Base-by-base conservation (phyloP, 352 stramenopile species). In the Globisporangium abappressorium region DNA sequence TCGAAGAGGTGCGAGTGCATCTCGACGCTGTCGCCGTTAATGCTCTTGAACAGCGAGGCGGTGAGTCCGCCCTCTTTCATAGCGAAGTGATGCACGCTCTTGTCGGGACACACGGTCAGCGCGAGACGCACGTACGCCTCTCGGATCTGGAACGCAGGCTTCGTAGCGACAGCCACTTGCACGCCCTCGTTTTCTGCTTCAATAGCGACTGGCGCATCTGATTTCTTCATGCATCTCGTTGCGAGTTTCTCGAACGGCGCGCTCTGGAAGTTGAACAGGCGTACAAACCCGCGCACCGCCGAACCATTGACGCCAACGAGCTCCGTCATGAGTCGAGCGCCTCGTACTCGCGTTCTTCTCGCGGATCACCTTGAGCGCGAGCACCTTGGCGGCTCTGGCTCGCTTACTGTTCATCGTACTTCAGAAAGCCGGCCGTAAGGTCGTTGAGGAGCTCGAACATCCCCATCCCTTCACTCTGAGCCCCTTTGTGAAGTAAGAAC, bases 211-310 rank as follows among this genome's bases (percentile, higher is more conserved):
- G 62, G 62, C 2, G 65, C 15, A 7, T 82, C 72, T 1, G 68
- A 56, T n/a, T 81, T 84, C 72, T 94, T 94, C 68, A 86, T 77
- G 53, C 85, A 78, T 20, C 87, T 76, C 15, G 66, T 72, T 0
- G 81, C 73, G 24, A 96, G 70, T 71, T 90, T 91, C 26, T 65
- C 70, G 26, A 94, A 94, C 24, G 78, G 67, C 15, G 73, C 57
- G 57, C 79, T 82, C 71, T 92, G 84, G 56, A 96, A 90, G 58
- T 93, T 86, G 60, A 94, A 94, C 6, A 94, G 69, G 1, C 88
- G 78, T 55, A 96, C 86, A 9, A 93, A 74, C 60, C 94, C 88
- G 28, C 88, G 71, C 26, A 86, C 85, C 2, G 78, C 60, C 3
- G 64, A 68, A 20, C 73, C 71, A 26, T 79, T 86, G 5, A 89